A percentile compares a stretch with the other conserved stretches of the same genome.
These are phyloP conservation scores for Juglanconis juglandina DNA, from an alignment of 2,329 filamentous ascomycete species.

Conservation along the genomic window DNA sequence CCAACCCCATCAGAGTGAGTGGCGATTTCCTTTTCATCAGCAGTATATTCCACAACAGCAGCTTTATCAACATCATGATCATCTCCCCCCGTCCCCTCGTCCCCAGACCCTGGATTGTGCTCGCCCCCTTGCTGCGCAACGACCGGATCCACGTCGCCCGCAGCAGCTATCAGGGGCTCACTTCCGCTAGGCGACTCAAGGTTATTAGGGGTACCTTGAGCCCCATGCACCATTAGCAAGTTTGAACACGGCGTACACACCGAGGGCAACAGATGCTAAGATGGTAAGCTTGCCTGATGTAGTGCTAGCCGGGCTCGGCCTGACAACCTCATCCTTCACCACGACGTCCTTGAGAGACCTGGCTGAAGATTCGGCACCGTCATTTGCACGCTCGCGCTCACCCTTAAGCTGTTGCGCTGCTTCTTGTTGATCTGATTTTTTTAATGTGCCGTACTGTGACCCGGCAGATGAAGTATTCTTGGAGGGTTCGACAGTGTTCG, in stretches of 20 bases:
- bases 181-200: background rate
- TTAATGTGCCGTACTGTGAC: conserved; percentile 19
- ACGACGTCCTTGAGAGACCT: conserved; percentile 16
- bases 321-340: conserved; percentile 18
- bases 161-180: conserved; percentile 15
- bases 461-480: conserved; percentile 16
- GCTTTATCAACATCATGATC: conserved; percentile 15
- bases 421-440: conserved; percentile 16
- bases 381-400: conserved; percentile 16
- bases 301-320: conserved; percentile 13
- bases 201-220: conserved; percentile 18
- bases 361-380: conserved; percentile 18
- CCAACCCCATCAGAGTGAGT: background rate
- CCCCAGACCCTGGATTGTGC: conserved; percentile 11
- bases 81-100: conserved; percentile 6
- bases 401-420: conserved; percentile 9
- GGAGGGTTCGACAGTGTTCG: conserved; percentile 18
- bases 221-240: conserved; percentile 20
- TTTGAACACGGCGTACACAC: conserved; percentile 19
- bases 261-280: conserved; percentile 19
- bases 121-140: conserved; percentile 14
- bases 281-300: conserved; percentile 21
- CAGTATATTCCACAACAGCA: conserved; percentile 11
- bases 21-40: conserved; percentile 15
- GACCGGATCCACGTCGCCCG: conserved; percentile 15